Conservation (phyloP, 768 basidiomycete genomes). For the Collybia mongolica region DNA sequence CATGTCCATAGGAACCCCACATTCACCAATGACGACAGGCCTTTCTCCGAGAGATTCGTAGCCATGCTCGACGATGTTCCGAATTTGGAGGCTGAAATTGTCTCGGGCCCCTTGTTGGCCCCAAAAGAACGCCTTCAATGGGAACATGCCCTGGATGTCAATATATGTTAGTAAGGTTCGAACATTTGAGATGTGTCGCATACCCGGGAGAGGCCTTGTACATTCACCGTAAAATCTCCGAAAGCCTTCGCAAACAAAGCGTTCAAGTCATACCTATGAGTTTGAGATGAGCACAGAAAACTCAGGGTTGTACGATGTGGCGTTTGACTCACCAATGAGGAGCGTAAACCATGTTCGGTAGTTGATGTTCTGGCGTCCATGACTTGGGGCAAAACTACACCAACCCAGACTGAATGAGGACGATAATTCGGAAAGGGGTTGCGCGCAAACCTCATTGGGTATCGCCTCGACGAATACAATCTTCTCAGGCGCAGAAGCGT, state of each 20-base stretch:
- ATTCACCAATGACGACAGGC: slow-evolving; percentile 89
- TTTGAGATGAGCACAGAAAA: not conserved
- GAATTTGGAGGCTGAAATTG: slow-evolving; percentile 82
- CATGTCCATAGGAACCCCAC: slow-evolving; percentile 96
- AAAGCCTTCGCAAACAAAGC: slow-evolving; percentile 83
- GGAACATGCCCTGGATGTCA: slow-evolving; percentile 74
- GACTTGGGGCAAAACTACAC: slow-evolving; percentile 73
- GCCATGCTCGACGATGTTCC: slow-evolving; percentile 70
- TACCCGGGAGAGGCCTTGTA: slow-evolving; percentile 88
- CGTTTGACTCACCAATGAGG: slow-evolving; percentile 30
- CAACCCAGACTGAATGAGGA: slow-evolving; percentile 1
- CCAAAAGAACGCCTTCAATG: slow-evolving; percentile 81
- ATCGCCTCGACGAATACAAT: slow-evolving; percentile 81
- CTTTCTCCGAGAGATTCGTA: slow-evolving; percentile 73
- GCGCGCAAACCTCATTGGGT: slow-evolving; percentile 80
- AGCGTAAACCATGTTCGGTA: slow-evolving; percentile 38
- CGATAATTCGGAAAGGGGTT: not conserved
- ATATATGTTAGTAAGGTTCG: not conserved
- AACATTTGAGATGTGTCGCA: slow-evolving; percentile 14
- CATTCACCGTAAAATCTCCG: slow-evolving; percentile 86
- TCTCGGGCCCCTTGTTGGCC: slow-evolving; percentile 78
- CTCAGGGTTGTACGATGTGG: not conserved
- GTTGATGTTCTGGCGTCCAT: slow-evolving; percentile 67
- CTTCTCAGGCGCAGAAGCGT: slow-evolving; percentile 47
- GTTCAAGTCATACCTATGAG: slow-evolving; percentile 85